Evolutionary conservation across 176 grass and related monocot species (phyloP).

Genomic region (Aegilops sharonensis): DNA sequence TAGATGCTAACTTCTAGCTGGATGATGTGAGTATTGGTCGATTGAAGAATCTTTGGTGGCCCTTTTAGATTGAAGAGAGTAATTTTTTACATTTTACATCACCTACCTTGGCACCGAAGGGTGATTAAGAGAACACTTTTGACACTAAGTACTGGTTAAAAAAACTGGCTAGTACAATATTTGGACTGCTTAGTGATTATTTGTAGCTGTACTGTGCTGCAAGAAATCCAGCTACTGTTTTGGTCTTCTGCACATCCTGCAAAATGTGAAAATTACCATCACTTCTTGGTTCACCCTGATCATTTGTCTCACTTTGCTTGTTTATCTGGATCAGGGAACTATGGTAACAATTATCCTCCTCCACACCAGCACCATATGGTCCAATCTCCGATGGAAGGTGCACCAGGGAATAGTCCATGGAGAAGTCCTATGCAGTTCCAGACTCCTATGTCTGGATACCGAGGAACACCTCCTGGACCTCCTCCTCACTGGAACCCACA

Average conservation of each 20-base stretch:
- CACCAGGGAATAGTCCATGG: slow-evolving; percentile 30
- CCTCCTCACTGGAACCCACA: slow-evolving; percentile 36
- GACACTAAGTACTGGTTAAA: background rate
- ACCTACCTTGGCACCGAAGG: background rate
- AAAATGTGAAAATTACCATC: background rate
- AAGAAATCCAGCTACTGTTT: background rate
- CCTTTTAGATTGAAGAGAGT: background rate
- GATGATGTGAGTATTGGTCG: background rate
- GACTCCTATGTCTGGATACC: slow-evolving; percentile 44
- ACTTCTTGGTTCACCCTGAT: background rate
- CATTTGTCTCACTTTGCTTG: background rate
- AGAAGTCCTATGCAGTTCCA: slow-evolving; percentile 34
- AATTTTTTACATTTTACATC: background rate
- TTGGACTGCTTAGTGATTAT: background rate
- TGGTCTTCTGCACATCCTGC: background rate
- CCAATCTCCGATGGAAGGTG: background rate
- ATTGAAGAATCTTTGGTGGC: background rate
- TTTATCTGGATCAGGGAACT: slow-evolving; percentile 32
- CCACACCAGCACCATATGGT: slow-evolving; percentile 33
- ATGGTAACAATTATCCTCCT: slow-evolving; percentile 28
- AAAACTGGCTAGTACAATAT: background rate
- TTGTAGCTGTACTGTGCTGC: background rate
- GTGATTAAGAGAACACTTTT: background rate
- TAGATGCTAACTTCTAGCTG: slow-evolving; percentile 5
- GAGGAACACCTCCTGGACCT: slow-evolving; percentile 22